These are phyloP conservation scores for Ailanthus altissimus DNA, from an alignment of 345 rosid species.

Conservation along the genomic window DNA sequence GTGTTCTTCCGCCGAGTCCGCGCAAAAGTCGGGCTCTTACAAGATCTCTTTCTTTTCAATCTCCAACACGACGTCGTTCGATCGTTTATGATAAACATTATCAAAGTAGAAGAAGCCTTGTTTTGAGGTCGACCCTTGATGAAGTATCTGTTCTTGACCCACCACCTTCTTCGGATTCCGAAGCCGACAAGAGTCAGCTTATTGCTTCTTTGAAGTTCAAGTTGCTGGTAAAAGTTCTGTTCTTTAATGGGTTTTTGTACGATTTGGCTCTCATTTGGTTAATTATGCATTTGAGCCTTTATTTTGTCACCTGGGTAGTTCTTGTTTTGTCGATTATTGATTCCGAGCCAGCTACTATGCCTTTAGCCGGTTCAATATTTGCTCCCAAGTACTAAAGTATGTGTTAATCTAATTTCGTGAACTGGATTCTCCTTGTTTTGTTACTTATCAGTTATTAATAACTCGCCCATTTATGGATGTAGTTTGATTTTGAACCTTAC, in stretches of 20 bases:
- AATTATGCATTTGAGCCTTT: not conserved
- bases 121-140: conserved; percentile 43
- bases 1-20: not conserved
- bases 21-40: not conserved
- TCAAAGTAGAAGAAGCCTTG: conserved; percentile 27
- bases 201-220: conserved; percentile 53
- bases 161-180: conserved; percentile 30
- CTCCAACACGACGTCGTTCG: conserved; percentile 16
- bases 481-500: not conserved
- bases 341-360: not conserved
- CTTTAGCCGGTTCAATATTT: not conserved
- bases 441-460: no score
- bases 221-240: conserved; percentile 48
- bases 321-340: not conserved
- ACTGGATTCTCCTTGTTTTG: not conserved
- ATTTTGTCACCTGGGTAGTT: not conserved
- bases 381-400: not conserved
- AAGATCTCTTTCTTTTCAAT: not conserved
- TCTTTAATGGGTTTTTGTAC: not conserved
- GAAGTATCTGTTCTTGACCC: conserved; percentile 46
- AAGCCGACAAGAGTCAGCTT: conserved; percentile 14
- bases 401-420: not conserved
- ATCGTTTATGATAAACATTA: not conserved
- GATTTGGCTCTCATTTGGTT: not conserved
- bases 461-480: not conserved